These are phyloP conservation scores for Epicoccum nigrum DNA, from an alignment of 2,329 filamentous ascomycete species.

Conservation along the genomic window DNA sequence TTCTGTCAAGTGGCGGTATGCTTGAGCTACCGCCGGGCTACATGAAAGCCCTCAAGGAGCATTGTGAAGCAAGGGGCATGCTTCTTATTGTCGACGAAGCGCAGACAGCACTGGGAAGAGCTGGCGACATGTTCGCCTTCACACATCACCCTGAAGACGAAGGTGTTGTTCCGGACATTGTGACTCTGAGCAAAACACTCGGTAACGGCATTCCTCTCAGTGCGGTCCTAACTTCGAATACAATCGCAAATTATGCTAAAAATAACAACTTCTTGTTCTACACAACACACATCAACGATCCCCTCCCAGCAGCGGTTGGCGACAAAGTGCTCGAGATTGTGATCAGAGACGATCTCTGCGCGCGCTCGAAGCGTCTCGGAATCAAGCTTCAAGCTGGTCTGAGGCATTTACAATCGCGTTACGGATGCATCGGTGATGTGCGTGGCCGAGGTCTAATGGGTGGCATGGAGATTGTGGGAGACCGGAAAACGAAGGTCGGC, in stretches of 20 bases:
- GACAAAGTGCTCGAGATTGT: constrained; percentile 68
- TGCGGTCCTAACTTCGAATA: constrained; percentile 62
- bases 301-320: constrained; percentile 64
- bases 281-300: constrained; percentile 69
- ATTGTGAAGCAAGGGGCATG: constrained; percentile 43
- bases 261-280: constrained; percentile 62
- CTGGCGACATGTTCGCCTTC: constrained; percentile 56
- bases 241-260: constrained; percentile 57
- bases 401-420: constrained; percentile 55
- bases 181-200: constrained; percentile 66
- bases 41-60: constrained; percentile 60
- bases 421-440: constrained; percentile 67
- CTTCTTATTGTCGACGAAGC: constrained; percentile 48
- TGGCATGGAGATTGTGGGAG: constrained; percentile 63
- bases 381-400: constrained; percentile 56
- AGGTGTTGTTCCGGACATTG: constrained; percentile 57
- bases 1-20: constrained; percentile 65
- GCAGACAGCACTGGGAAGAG: constrained; percentile 44
- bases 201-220: constrained; percentile 66
- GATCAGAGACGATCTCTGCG: constrained; percentile 60
- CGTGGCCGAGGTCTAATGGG: constrained; percentile 64
- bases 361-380: constrained; percentile 54
- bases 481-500: constrained; percentile 56
- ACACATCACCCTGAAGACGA: constrained; percentile 33
- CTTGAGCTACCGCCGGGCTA: constrained; percentile 65